Evolutionary conservation across 805 yeast genomes (phyloP).

Genomic region (Metschnikowia amazonensis): DNA sequence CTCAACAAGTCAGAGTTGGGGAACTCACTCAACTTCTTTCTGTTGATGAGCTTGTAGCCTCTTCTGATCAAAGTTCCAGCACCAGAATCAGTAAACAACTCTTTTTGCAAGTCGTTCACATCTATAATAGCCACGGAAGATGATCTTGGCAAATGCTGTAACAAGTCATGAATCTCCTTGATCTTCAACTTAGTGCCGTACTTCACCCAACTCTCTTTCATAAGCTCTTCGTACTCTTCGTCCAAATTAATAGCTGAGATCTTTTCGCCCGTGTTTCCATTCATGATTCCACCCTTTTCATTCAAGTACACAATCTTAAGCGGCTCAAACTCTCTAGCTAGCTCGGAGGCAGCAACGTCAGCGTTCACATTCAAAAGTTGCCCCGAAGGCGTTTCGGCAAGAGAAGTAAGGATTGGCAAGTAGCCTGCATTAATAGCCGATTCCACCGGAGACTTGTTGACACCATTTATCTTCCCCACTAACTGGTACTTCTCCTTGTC

Average conservation of each 20-base stretch:
- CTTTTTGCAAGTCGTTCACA: slow-evolving; percentile 93
- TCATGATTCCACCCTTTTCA: slow-evolving; percentile 96
- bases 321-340: slow-evolving; percentile 95
- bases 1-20: slow-evolving; percentile 72
- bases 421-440: slow-evolving; percentile 96
- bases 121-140: slow-evolving; percentile 97
- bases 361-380: slow-evolving; percentile 97
- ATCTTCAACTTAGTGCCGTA: slow-evolving; percentile 97
- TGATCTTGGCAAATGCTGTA: slow-evolving; percentile 92
- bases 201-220: slow-evolving; percentile 96
- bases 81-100: slow-evolving; percentile 96
- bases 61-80: slow-evolving; percentile 98
- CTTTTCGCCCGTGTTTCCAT: slow-evolving; percentile 88
- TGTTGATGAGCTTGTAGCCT: slow-evolving; percentile 82
- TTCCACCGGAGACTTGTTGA: slow-evolving; percentile 85
- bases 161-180: slow-evolving; percentile 90
- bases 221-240: slow-evolving; percentile 87
- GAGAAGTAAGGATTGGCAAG: slow-evolving; percentile 89
- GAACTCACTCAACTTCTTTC: slow-evolving; percentile 67
- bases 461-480: slow-evolving; percentile 86
- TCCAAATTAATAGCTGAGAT: slow-evolving; percentile 88
- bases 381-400: slow-evolving; percentile 96
- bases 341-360: slow-evolving; percentile 97
- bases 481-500: slow-evolving; percentile 87
- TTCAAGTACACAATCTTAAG: slow-evolving; percentile 92